phyloP scores from a whole-genome alignment of 495 filamentous ascomycete species.

The Friedmanniomyces simplex region DNA sequence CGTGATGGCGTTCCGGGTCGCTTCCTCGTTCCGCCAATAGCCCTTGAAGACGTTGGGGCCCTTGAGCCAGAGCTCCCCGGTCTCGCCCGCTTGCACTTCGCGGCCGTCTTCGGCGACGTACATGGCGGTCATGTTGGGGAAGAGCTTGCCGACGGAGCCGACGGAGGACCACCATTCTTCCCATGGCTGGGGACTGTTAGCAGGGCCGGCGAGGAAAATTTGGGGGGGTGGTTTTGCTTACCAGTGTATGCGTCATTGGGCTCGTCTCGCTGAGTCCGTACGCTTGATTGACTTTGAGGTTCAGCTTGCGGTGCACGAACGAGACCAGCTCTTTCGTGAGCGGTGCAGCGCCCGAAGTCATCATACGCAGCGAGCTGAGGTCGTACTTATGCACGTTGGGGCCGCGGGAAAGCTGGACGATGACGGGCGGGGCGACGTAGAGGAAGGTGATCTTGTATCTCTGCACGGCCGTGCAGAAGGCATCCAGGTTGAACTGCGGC shows the following conservation, averaged over 20 bases:
- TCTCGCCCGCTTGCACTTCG: slow-evolving; percentile 32
- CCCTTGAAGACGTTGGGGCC: slow-evolving; percentile 69
- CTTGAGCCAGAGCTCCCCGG: slow-evolving; percentile 54
- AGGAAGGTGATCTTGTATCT: slow-evolving; percentile 62
- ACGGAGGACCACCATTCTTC: slow-evolving; percentile 66
- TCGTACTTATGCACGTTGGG: slow-evolving; percentile 69
- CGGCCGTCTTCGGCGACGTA: slow-evolving; percentile 46
- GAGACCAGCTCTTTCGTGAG: slow-evolving; percentile 74
- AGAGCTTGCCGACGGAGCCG: slow-evolving; percentile 69
- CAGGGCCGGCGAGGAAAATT: no score
- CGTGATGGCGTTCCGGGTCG: slow-evolving; percentile 55
- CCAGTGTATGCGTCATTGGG: slow-evolving; percentile 38
- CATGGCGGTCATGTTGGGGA: slow-evolving; percentile 76
- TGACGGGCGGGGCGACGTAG: slow-evolving; percentile 78
- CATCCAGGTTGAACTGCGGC: slow-evolving; percentile 72
- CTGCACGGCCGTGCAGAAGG: slow-evolving; percentile 67
- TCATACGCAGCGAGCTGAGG: slow-evolving; percentile 64
- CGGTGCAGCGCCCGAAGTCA: slow-evolving; percentile 86
- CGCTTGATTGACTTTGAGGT: slow-evolving; percentile 47
- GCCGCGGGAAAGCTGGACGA: slow-evolving; percentile 70
- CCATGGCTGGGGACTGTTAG: slow-evolving; percentile 44
- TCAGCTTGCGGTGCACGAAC: slow-evolving; percentile 61
- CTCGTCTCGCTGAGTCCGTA: slow-evolving; percentile 50
- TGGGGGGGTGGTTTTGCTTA: slow-evolving; percentile 18
- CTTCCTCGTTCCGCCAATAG: slow-evolving; percentile 61